Base-by-base conservation (phyloP, 2,329 filamentous ascomycete genomes). In the Colletotrichum zoysiae region DNA sequence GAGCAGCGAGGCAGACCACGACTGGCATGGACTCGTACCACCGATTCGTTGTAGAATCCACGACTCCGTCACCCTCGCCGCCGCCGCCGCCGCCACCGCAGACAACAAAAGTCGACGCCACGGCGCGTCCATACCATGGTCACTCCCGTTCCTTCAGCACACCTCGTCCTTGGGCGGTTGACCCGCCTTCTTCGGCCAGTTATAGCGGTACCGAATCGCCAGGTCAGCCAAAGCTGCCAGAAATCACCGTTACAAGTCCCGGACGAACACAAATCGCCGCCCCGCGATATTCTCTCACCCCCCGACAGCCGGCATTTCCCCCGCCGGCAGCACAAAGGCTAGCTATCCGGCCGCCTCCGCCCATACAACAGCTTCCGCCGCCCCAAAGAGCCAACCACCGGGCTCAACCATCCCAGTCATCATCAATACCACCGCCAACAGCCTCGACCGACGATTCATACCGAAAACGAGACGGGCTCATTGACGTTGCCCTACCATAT, bases 401-500 rank as follows among this genome's bases (percentile, higher is more conserved):
- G 30, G 33, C 48, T 26, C 62, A 55, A 23, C 62, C 57, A 33
- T 56, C 62, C 3, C 42, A 26, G 11, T 48, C 48, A 18, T 48
- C 48, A 18, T 12, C 33, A 12, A 68, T 50, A 38, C 42, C 42
- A n/a, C 44, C 20, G 35, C 38, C 48, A 4, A 57, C 51, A 1
- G 42, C 65, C n/a, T 53, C 56, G n/a, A 46, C 44, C 2, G 59
- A 64, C 3, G 59, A 56, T 11, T 16, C 30, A 5, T 30, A n/a
- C 14, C 56, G 42, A 23, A 71, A 71, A 35, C 69, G 65, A 5
- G 65, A 71, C 20, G 69, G 77, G 4, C 65, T 79, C n/a, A 66
- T 77, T 50, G 76, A 80, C 11, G 75, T 78, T 9, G 56, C 76
- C 11, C 70, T 82, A 0, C 78, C 78, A 12, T 83, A 81, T 78